Conservation (phyloP, 139 green algal species). For the Ostreobium quekettii region DNA sequence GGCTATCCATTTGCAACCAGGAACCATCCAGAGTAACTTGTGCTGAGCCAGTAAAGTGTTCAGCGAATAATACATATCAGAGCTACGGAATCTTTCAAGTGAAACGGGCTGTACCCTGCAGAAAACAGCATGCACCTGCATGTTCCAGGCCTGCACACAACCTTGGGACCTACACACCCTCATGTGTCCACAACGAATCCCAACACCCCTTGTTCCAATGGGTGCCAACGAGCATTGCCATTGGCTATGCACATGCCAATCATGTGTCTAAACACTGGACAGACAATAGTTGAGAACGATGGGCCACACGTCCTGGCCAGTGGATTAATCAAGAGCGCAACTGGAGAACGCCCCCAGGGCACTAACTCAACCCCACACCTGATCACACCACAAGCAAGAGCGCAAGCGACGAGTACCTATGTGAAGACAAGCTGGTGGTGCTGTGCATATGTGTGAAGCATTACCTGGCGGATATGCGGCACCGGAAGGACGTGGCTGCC, state of each 20-base stretch:
- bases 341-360: background rate
- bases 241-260: too few species aligned
- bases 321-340: background rate
- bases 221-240: too few species aligned
- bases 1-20: background rate
- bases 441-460: too few species aligned
- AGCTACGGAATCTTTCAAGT: too few species aligned
- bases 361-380: background rate
- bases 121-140: background rate
- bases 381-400: background rate
- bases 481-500: slow-evolving; percentile 65
- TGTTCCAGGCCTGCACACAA: too few species aligned
- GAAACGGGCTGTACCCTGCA: background rate
- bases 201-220: too few species aligned
- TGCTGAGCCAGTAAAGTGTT: too few species aligned
- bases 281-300: background rate
- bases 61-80: too few species aligned
- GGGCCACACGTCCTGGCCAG: background rate
- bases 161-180: too few species aligned
- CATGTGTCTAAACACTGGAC: background rate
- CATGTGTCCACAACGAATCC: too few species aligned
- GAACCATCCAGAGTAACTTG: background rate
- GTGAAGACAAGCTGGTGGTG: too few species aligned
- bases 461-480: slow-evolving; percentile 77
- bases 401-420: background rate